These are phyloP conservation scores for Curvularia eragrostidis DNA, from an alignment of 2,329 filamentous ascomycete genomes.

Conservation along the genomic window DNA sequence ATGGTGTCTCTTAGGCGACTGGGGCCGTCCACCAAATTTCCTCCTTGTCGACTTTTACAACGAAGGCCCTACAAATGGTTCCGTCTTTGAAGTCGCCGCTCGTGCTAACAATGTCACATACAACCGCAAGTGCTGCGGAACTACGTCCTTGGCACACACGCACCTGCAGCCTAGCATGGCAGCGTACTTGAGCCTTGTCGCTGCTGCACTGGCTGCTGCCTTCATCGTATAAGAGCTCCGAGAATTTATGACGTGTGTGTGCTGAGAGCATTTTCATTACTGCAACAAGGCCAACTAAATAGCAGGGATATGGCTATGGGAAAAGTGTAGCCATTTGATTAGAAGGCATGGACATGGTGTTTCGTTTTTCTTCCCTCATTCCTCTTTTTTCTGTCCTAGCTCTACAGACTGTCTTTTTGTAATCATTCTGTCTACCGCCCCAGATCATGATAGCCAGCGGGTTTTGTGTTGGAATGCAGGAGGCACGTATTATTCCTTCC, in stretches of 20 bases:
- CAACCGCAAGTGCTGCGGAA: conserved; percentile 64
- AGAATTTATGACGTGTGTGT: neutral
- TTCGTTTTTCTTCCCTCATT: neutral
- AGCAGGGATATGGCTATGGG: neutral
- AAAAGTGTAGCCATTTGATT: neutral
- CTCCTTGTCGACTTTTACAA: conserved; percentile 54
- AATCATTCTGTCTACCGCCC: neutral
- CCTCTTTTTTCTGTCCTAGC: neutral
- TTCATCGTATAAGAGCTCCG: conserved; percentile 25
- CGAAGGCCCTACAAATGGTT: conserved; percentile 43
- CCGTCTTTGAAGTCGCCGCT: conserved; percentile 51
- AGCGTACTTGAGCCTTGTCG: conserved; percentile 27
- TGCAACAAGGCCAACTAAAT: neutral
- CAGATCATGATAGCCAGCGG: neutral
- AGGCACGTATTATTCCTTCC: neutral
- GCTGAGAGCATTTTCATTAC: neutral
- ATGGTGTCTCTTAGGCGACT: conserved; percentile 32
- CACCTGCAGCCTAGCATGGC: conserved; percentile 18
- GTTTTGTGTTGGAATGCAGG: neutral
- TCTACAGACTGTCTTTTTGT: neutral
- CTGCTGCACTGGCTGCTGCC: conserved; percentile 28
- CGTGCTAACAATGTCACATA: conserved; percentile 76
- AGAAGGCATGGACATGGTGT: neutral
- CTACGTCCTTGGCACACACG: conserved; percentile 20
- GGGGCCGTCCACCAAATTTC: conserved; percentile 50